Base-by-base conservation (phyloP, 2,329 filamentous ascomycete species). In the Fusarium penzigii region DNA sequence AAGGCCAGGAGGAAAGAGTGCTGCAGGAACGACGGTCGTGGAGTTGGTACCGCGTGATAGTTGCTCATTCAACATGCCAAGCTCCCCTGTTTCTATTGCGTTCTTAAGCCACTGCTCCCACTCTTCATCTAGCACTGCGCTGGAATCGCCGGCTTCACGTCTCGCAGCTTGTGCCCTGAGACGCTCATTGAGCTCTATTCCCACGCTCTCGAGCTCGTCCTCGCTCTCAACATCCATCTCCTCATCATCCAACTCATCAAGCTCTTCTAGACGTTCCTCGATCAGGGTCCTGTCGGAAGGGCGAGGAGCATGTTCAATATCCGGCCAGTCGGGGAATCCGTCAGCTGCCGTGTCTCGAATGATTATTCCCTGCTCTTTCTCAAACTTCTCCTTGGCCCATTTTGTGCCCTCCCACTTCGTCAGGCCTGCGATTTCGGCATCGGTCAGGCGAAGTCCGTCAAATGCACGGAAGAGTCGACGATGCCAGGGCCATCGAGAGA, bases 401-500 rank as follows among this genome's bases (percentile, higher is more conserved):
- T 86, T 85, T 10, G 89, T 92, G 51, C 89, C 89, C 74, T 92
- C 89, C 89, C 89, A 93, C 65, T 89, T 87, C 52, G 89, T 92
- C 67, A 92, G 76, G 44, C 78, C 77, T 48, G 83, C 78, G 61
- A 93, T 90, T 68, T 93, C 89, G 62, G 77, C 75, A 51, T 82
- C 74, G 8, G 89, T 93, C 39, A 92, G 77, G 41, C 79, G 79
- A 20, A 92, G 78, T 25, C 72, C 74, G 70, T 92, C 87, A 64
- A 93, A 91, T 29, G 88, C 87, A 39, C 85, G 82, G 70, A 93
- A 92, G 12, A 93, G 80, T 51, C 86, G 82, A 56, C 84, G 80
- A 70, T 93, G 89, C 83, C 89, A 90, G 14, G 81, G 82, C 78
- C 88, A 92, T 53, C 88, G 86, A 62, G 85, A 82, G 9, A 93